Conservation (phyloP, 2,329 filamentous ascomycete species). For the Colletotrichum camelliae region DNA sequence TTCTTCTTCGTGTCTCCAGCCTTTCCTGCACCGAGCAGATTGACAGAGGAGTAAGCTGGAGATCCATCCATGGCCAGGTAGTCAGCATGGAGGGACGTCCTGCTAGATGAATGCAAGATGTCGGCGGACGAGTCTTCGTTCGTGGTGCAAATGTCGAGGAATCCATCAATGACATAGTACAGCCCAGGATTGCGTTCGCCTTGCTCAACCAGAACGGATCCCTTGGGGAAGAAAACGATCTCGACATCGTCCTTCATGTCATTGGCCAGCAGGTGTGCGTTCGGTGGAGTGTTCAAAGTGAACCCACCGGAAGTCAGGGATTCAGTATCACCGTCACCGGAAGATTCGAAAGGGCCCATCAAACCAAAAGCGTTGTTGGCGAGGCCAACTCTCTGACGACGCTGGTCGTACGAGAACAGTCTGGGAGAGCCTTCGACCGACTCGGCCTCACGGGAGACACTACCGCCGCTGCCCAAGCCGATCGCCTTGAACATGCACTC, state of each 20-base stretch:
- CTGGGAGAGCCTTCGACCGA: conserved; percentile 88
- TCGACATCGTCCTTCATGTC: conserved; percentile 93
- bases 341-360: conserved; percentile 82
- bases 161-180: conserved; percentile 98
- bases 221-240: conserved; percentile 96
- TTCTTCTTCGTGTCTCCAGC: conserved; percentile 46
- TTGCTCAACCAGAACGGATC: conserved; percentile 92
- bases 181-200: conserved; percentile 95
- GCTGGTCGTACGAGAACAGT: conserved; percentile 83
- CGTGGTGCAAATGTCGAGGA: conserved; percentile 91
- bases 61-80: conserved; percentile 9
- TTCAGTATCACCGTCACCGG: conserved; percentile 83
- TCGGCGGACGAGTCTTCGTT: conserved; percentile 59
- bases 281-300: conserved; percentile 65
- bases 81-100: conserved; percentile 30
- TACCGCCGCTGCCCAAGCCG: conserved; percentile 75
- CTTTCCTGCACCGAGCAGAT: conserved; percentile 28
- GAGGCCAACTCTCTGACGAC: conserved; percentile 79
- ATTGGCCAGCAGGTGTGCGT: conserved; percentile 69
- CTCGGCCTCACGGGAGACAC: conserved; percentile 68
- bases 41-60: conserved; percentile 19
- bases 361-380: conserved; percentile 84
- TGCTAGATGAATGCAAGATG: conserved; percentile 43
- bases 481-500: conserved; percentile 97
- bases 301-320: conserved; percentile 78